Evolutionary conservation across 129 eudicot genomes (phyloP), one percentile per base, ranked within the genome.

Genomic region (Glebionis coronaria): DNA sequence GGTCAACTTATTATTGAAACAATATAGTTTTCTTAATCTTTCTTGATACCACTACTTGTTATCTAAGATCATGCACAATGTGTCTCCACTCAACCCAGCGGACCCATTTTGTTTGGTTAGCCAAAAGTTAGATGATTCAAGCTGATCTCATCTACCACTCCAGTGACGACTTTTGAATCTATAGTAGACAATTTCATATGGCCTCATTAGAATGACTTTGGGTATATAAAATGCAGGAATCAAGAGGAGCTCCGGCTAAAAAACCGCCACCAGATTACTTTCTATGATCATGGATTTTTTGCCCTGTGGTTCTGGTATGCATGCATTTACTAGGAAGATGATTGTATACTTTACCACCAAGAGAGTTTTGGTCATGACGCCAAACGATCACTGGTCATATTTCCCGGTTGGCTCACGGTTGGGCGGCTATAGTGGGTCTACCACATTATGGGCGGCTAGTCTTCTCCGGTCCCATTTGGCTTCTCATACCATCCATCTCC

Each of bases 261-360:
- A 89, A 75, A 76, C 88, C 96, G 12, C 77, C 94, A 59, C 96
- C 93, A 2, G 96, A 88, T 79, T 88, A 88, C 80, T 88, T 88
- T 73, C 83, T 88, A 35, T 88, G 84, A 84, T 21, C 3, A 9
- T 7, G 69, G 61, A 51, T 61, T 72, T 35, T 35, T 35, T 35
- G 42, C 10, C 50, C 62, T 6, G 50, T 14, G 63, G 51, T 12
- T n/a, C 44, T 69, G 65, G 65, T 52, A 28, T 38, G 42, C 42
- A 35, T 35, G 42, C 42, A 35, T 35, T 35, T 35, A 35, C 42
- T 35, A 35, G 27, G 57, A 50, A 55, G 67, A 27, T 56, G 67
- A 45, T 16, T 27, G 60, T 47, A 74, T 45, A 47, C 59, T 74
- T 66, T 47, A 56, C 67, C 49, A 57, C 12, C 54, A 65, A 57